These are phyloP conservation scores for Myxozyma lipomycoides DNA, from an alignment of 805 yeast species.

Conservation along the genomic window DNA sequence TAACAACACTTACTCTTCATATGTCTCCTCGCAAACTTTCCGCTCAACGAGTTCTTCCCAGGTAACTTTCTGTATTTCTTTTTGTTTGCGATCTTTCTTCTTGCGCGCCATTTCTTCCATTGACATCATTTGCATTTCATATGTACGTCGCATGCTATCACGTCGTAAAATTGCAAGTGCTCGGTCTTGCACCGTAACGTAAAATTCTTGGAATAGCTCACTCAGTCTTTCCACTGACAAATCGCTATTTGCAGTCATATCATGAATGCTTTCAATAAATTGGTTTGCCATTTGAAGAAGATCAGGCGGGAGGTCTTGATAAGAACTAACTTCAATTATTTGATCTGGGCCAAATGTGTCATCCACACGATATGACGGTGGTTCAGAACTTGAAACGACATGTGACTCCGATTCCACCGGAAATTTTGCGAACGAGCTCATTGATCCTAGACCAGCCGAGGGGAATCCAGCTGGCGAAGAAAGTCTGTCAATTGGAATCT, in stretches of 20 bases:
- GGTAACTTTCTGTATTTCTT: constrained; percentile 30
- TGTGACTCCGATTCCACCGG: constrained; percentile 13
- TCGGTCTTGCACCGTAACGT: constrained; percentile 33
- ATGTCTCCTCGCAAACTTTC: constrained; percentile 37
- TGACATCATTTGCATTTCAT: constrained; percentile 37
- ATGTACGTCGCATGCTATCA: constrained; percentile 29
- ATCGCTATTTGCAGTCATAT: constrained; percentile 40
- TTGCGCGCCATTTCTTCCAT: constrained; percentile 36
- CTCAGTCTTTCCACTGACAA: constrained; percentile 40
- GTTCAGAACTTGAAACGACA: neutral
- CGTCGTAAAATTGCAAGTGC: constrained; percentile 31
- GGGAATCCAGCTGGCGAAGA: constrained; percentile 10
- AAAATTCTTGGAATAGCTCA: constrained; percentile 42
- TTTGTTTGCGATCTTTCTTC: constrained; percentile 32
- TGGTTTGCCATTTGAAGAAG: constrained; percentile 19
- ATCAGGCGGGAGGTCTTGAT: constrained; percentile 23
- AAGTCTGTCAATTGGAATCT: constrained; percentile 18
- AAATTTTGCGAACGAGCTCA: constrained; percentile 21
- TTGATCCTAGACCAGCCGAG: constrained; percentile 2
- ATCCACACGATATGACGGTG: neutral
- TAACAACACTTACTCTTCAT: constrained; percentile 23
- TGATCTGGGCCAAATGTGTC: neutral
- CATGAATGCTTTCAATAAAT: constrained; percentile 33
- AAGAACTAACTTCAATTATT: neutral
- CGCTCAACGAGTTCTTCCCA: constrained; percentile 39